Percentiles rank a stretch among this genome's conserved stretches.
phyloP scores from a whole-genome alignment of 805 yeast genomes.

The Myxozyma neotropica region DNA sequence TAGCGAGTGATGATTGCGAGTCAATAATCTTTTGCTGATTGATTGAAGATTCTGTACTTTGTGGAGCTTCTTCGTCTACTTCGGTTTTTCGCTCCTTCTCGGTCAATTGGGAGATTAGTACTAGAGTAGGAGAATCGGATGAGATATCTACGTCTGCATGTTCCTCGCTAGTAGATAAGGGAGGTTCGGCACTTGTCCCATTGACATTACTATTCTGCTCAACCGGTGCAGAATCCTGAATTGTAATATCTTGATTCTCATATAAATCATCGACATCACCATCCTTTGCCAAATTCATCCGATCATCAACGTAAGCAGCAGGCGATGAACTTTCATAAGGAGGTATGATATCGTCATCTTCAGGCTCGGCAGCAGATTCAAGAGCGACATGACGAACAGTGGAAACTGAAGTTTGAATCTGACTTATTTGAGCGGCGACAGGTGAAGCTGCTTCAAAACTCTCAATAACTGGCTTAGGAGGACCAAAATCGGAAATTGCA shows the following conservation, averaged over 20 bases:
- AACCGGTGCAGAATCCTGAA: neutral
- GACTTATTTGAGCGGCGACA: neutral
- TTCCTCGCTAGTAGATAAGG: too few species aligned
- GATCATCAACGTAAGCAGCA: neutral
- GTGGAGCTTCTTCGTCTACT: too few species aligned
- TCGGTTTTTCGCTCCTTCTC: too few species aligned
- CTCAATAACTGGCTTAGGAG: neutral
- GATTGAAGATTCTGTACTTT: too few species aligned
- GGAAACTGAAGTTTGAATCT: too few species aligned
- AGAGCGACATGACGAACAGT: constrained; percentile 2
- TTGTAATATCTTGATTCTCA: neutral
- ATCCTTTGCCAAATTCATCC: neutral
- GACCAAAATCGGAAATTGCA: neutral
- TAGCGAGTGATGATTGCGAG: neutral
- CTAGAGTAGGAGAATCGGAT: neutral
- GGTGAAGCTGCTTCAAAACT: neutral
- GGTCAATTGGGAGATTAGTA: neutral
- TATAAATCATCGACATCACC: neutral
- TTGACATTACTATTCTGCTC: neutral
- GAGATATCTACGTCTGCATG: neutral
- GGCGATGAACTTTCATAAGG: neutral
- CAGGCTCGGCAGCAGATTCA: constrained; percentile 18
- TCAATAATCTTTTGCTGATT: neutral
- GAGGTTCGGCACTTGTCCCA: too few species aligned
- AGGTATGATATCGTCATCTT: constrained; percentile 10